Conservation (phyloP, 352 stramenopile genomes). For the Phytopythium mirpurense region DNA sequence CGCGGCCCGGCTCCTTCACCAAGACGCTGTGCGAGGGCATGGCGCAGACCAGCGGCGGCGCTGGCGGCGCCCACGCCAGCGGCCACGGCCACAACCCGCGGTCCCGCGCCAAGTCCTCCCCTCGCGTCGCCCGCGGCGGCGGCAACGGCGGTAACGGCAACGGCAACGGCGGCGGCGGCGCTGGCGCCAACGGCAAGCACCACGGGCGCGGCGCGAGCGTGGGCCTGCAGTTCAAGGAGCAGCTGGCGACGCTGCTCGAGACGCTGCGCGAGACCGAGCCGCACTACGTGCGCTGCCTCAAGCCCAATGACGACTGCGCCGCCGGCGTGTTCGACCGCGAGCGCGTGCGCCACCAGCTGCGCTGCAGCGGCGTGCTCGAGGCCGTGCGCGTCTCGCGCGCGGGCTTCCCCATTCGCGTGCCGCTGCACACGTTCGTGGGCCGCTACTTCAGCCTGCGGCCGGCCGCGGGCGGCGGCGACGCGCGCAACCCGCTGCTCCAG, state of each 20-base stretch:
- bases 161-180: background rate
- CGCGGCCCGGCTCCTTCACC: constrained; percentile 67
- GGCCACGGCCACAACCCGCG: background rate
- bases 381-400: constrained; percentile 80
- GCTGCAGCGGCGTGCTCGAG: constrained; percentile 83
- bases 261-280: constrained; percentile 66
- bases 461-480: background rate
- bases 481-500: constrained; percentile 40
- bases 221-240: constrained; percentile 84
- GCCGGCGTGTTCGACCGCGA: constrained; percentile 54
- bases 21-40: constrained; percentile 64
- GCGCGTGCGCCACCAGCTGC: constrained; percentile 81
- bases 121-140: constrained; percentile 46
- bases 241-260: constrained; percentile 69
- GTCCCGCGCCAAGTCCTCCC: constrained; percentile 14
- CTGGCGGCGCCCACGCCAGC: constrained; percentile 10
- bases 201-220: constrained; percentile 62
- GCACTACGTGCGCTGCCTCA: constrained; percentile 89
- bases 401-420: constrained; percentile 78
- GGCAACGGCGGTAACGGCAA: too few species aligned
- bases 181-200: constrained; percentile 22
- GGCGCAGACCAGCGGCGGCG: constrained; percentile 10
- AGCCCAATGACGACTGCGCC: constrained; percentile 81
- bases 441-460: constrained; percentile 73
- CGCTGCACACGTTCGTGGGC: constrained; percentile 64